These are phyloP conservation scores for Blepharisma stoltei DNA, from an alignment of 73 alveolate species.

Conservation along the genomic window DNA sequence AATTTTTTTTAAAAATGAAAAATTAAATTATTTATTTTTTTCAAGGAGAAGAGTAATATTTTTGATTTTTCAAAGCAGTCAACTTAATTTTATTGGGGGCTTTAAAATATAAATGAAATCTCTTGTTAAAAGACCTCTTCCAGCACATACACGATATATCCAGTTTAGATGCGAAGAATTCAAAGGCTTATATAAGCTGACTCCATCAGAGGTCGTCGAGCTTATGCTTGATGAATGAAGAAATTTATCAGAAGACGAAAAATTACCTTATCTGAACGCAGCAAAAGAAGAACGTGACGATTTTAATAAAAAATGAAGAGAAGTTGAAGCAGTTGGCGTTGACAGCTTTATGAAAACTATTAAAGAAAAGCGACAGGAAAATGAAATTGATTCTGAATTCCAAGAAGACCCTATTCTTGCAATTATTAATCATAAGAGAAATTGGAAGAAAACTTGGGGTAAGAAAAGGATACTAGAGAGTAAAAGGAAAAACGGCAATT, in stretches of 20 bases:
- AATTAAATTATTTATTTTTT: no score
- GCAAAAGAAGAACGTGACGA: neutral
- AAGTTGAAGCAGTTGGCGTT: conserved; percentile 6
- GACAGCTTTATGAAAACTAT: conserved; percentile 27
- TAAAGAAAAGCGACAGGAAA: conserved; percentile 6
- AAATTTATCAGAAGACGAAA: neutral
- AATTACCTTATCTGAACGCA: conserved; percentile 2
- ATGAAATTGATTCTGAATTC: neutral
- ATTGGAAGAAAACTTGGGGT: conserved; percentile 30
- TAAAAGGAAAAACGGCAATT: neutral
- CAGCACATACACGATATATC: conserved; percentile 2
- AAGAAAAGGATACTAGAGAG: neutral
- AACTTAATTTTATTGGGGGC: no score
- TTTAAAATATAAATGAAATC: neutral
- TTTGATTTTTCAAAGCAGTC: no score
- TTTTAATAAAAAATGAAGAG: neutral
- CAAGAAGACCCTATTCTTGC: conserved; percentile 19
- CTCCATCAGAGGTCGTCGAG: neutral
- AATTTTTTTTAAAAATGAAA: no score
- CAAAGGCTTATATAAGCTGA: neutral
- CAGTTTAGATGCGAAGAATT: neutral
- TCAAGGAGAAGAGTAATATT: no score
- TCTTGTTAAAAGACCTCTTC: conserved; percentile 5
- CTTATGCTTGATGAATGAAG: conserved; percentile 3
- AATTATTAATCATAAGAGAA: conserved; percentile 8